Evolutionary conservation across 2,329 filamentous ascomycete genomes (phyloP), one percentile per base, ranked within the genome.

Genomic region (Curvularia sp.): DNA sequence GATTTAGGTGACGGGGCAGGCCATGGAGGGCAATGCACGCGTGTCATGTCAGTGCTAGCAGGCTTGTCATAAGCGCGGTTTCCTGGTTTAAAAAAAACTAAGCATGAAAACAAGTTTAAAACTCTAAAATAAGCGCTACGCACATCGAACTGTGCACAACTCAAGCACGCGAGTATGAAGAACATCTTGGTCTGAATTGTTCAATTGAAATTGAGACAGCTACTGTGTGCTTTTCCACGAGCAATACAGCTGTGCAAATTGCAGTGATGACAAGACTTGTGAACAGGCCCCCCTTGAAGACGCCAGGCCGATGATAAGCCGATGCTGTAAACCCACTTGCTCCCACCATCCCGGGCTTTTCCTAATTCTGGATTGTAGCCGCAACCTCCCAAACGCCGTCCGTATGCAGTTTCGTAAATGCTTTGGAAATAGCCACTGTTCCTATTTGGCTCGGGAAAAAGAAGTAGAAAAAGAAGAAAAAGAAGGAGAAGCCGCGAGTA

Each of bases 341-440:
- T n/a, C 43, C 55, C 36, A 12, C 25, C 54, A 21, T 15, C 15
- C n/a, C 34, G 27, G 50, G 43, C 38, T 46, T 21, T 32, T 41
- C 55, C 47, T 54, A 30, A 43, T 13, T 25, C 25, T 9, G 21
- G 21, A 42, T 25, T 12, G 21, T 42, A 42, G 39, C 21, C 21
- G 12, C 13, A 25, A 42, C 21, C 19, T 49, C 52, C 30, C 36
- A 43, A 71, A 74, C 71, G 68, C 72, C 71, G 57, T 59, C 58
- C 60, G 64, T 53, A 73, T 73, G 71, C 71, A 43, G 47, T 28
- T 63, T 54, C 63, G 57, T 67, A 66, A 69, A 70, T 64, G 65
- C 65, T 63, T 57, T 51, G 21, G 52, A 49, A 60, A 36, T 5
- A 6, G 8, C n/a, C 18, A 41, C 52, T 51, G 45, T 54, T 46